A percentile compares a stretch with the other conserved stretches of the same genome.
Evolutionary conservation across 306 rosid species (phyloP).

Genomic region (Acacia crassicarpa): DNA sequence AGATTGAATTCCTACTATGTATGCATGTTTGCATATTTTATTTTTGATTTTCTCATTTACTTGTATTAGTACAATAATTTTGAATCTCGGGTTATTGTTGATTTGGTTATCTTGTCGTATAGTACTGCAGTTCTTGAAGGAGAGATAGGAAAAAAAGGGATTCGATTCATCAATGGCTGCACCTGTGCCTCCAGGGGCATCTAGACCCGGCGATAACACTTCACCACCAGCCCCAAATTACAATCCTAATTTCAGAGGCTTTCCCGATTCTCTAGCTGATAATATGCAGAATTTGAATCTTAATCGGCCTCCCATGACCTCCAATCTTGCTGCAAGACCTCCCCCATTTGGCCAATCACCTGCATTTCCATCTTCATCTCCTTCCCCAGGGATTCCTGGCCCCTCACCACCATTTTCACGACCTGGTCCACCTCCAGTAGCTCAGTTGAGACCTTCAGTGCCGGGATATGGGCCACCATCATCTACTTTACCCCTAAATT

Average conservation of each 20-base stretch:
- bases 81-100: conserved; percentile 30
- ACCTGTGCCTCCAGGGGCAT: conserved; percentile 97
- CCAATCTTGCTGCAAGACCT: conserved; percentile 70
- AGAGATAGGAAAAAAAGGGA: conserved; percentile 1
- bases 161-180: conserved; percentile 69
- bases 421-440: conserved; percentile 73
- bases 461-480: conserved; percentile 57
- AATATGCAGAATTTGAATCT: conserved; percentile 76
- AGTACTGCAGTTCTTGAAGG: conserved; percentile 13
- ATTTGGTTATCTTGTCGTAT: conserved; percentile 28
- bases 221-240: conserved; percentile 61
- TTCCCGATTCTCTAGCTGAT: conserved; percentile 54
- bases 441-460: conserved; percentile 48
- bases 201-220: conserved; percentile 65
- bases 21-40: not conserved
- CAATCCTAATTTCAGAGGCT: conserved; percentile 52
- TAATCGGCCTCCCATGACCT: conserved; percentile 68
- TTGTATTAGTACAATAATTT: conserved; percentile 3
- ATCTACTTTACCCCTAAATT: conserved; percentile 44
- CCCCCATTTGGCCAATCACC: conserved; percentile 71
- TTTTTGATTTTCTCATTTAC: not conserved
- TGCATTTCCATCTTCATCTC: conserved; percentile 52
- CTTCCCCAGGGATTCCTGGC: conserved; percentile 49
- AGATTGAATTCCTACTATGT: not conserved
- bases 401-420: conserved; percentile 57